Evolutionary conservation across 306 rosid species (phyloP).

Genomic region (Medicago ruthenica): DNA sequence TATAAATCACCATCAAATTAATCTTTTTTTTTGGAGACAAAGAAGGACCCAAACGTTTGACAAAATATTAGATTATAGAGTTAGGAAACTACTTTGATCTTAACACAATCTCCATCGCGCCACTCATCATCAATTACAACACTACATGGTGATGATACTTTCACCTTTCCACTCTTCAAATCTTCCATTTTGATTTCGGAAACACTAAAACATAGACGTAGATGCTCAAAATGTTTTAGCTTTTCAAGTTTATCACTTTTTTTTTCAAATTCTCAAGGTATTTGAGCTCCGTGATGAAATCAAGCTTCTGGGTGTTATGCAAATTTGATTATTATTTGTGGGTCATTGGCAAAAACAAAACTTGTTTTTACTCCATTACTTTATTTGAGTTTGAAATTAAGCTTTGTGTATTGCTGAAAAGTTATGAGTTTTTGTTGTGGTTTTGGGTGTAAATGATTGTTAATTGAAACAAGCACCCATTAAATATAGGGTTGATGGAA

Average conservation of each 20-base stretch:
- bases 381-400: constrained; percentile 16
- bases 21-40: too few species aligned
- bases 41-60: too few species aligned
- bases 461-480: constrained; percentile 28
- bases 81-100: too few species aligned
- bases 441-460: constrained; percentile 42
- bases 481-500: constrained; percentile 36
- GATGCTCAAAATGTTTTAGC: constrained; percentile 20
- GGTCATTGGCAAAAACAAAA: constrained; percentile 7
- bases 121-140: background rate
- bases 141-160: background rate
- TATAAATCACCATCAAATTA: too few species aligned
- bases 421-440: constrained; percentile 28
- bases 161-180: constrained; percentile 21
- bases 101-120: too few species aligned
- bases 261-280: constrained; percentile 46
- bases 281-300: constrained; percentile 36
- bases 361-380: constrained; percentile 7
- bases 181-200: constrained; percentile 21
- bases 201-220: constrained; percentile 28
- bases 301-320: constrained; percentile 32
- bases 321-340: constrained; percentile 35
- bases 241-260: constrained; percentile 44
- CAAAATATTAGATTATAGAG: too few species aligned
- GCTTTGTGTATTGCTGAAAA: constrained; percentile 24